Conservation (phyloP, 371 early-diverging fungal genomes). For the Mortierella sp. region DNA sequence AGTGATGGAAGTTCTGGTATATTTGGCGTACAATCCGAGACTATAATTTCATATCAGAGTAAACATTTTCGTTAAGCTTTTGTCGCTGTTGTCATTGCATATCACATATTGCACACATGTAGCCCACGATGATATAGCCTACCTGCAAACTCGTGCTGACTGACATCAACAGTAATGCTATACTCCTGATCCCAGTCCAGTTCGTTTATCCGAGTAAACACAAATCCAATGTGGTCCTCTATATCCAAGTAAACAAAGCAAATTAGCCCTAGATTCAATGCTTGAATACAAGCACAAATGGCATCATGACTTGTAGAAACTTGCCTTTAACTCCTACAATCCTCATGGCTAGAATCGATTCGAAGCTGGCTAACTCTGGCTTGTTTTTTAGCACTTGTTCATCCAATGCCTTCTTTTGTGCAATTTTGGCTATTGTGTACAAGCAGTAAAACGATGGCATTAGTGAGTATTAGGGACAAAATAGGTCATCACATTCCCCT, state of each 20-base stretch:
- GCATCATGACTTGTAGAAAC: background rate
- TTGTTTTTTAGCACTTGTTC: conserved; percentile 51
- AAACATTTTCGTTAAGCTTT: background rate
- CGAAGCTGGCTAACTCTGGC: conserved; percentile 45
- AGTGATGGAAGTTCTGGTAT: conserved; percentile 31
- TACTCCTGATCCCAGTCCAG: conserved; percentile 50
- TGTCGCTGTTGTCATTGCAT: background rate
- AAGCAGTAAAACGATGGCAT: background rate
- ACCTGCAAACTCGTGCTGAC: conserved; percentile 45
- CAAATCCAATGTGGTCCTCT: conserved; percentile 57
- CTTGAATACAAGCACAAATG: background rate
- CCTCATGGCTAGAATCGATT: conserved; percentile 36
- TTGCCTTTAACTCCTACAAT: conserved; percentile 53
- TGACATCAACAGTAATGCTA: conserved; percentile 40
- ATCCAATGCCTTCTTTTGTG: conserved; percentile 47
- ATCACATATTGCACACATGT: background rate
- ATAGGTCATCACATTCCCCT: background rate
- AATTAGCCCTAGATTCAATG: background rate
- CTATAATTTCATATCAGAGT: conserved; percentile 13
- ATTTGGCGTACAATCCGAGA: conserved; percentile 32
- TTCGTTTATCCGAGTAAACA: conserved; percentile 50
- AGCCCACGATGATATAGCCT: background rate
- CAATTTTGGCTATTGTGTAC: conserved; percentile 30
- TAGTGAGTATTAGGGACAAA: background rate
- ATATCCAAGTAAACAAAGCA: background rate